A percentile compares a stretch with the other conserved stretches of the same genome.
Conservation (phyloP, 805 yeast genomes). For the Ogataea neopini region DNA sequence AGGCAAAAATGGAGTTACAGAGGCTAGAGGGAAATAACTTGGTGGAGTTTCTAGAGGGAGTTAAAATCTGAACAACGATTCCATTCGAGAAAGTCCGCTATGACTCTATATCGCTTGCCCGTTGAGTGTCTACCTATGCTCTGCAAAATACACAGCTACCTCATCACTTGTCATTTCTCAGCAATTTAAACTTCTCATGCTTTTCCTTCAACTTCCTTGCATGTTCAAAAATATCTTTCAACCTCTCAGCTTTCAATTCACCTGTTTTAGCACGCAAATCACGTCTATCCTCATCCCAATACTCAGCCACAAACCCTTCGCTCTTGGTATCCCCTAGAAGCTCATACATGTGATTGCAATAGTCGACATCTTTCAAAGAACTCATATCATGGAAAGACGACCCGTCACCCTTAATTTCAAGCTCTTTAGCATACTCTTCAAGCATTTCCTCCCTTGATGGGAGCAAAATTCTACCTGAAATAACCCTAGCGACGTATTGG, state of each 20-base stretch:
- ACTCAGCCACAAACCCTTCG: slow-evolving; percentile 35
- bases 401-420: slow-evolving; percentile 47
- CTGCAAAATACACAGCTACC: too few relatives aligned
- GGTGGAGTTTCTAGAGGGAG: too few relatives aligned
- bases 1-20: slow-evolving; percentile 25
- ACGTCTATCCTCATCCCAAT: slow-evolving; percentile 30
- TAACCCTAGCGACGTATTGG: slow-evolving; percentile 41
- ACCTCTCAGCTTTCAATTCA: slow-evolving; percentile 31
- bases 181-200: slow-evolving; percentile 29
- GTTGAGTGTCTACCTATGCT: background rate
- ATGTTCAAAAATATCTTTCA: slow-evolving; percentile 30
- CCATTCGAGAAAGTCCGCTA: too few relatives aligned
- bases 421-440: slow-evolving; percentile 34
- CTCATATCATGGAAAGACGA: slow-evolving; percentile 52
- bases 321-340: slow-evolving; percentile 38
- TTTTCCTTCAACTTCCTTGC: slow-evolving; percentile 27
- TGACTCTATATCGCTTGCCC: too few relatives aligned
- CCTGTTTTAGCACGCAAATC: slow-evolving; percentile 29
- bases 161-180: slow-evolving; percentile 20
- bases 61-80: too few relatives aligned
- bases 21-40: too few relatives aligned
- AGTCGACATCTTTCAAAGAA: slow-evolving; percentile 60
- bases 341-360: slow-evolving; percentile 47
- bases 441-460: slow-evolving; percentile 42
- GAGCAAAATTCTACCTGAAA: slow-evolving; percentile 43